Evolutionary conservation across 2,329 filamentous ascomycete species (phyloP).

Genomic region (Calcarisporium arbuscula): DNA sequence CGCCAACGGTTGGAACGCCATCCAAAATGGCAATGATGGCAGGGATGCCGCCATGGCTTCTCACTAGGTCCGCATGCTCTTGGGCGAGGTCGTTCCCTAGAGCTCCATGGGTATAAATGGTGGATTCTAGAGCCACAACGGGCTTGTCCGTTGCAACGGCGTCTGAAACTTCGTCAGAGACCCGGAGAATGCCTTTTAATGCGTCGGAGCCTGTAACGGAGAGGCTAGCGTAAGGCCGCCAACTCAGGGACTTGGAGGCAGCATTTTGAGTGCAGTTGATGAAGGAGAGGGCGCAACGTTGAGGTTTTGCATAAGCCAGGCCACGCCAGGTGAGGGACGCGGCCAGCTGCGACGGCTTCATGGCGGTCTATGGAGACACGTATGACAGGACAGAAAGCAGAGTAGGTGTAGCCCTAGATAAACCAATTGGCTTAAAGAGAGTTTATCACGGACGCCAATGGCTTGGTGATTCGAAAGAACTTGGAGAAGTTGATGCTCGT

Average conservation of each 20-base stretch:
- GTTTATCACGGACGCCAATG: too few relatives aligned
- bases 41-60: conserved; percentile 73
- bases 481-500: too few relatives aligned
- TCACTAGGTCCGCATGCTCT: conserved; percentile 79
- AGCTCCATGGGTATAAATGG: conserved; percentile 93
- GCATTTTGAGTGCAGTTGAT: background rate
- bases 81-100: conserved; percentile 66
- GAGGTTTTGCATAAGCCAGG: too few relatives aligned
- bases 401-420: too few relatives aligned
- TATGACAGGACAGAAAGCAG: too few relatives aligned
- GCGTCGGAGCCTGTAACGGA: conserved; percentile 20
- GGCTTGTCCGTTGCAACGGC: conserved; percentile 70
- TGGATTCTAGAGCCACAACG: conserved; percentile 88
- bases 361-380: too few relatives aligned
- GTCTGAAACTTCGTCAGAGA: conserved; percentile 78
- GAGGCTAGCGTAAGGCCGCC: conserved; percentile 1
- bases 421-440: too few relatives aligned
- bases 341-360: too few relatives aligned
- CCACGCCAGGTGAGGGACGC: background rate
- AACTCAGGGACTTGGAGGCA: background rate
- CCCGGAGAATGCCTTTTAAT: conserved; percentile 44
- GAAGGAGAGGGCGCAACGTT: too few relatives aligned
- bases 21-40: conserved; percentile 86
- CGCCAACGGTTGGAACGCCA: conserved; percentile 75
- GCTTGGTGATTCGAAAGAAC: too few relatives aligned